These are phyloP conservation scores for Sideroxylon spinosum DNA, from an alignment of 179 eudicot species.

Conservation along the genomic window DNA sequence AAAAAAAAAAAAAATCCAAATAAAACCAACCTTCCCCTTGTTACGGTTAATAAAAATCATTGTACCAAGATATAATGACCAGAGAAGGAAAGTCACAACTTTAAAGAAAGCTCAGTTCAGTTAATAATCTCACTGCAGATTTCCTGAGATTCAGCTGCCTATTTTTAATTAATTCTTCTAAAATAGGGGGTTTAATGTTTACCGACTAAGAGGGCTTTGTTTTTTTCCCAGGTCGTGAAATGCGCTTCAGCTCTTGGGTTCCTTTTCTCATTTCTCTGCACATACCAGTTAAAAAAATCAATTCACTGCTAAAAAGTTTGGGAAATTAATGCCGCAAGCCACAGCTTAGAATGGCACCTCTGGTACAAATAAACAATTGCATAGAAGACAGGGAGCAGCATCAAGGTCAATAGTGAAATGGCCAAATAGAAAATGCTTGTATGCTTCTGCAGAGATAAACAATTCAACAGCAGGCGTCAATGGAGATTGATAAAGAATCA, in stretches of 20 bases:
- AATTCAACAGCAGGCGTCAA: not conserved
- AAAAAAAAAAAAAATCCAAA: not conserved
- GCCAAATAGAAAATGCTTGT: slow-evolving; percentile 72
- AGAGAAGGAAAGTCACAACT: not conserved
- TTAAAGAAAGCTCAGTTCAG: not conserved
- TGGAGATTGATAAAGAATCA: not conserved
- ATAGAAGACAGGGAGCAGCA: slow-evolving; percentile 94
- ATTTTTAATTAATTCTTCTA: not conserved
- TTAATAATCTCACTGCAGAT: not conserved
- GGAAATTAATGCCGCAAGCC: not conserved
- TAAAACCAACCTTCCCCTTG: too few species aligned
- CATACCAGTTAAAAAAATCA: slow-evolving; percentile 12
- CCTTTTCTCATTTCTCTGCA: slow-evolving; percentile 70
- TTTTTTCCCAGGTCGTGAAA: slow-evolving; percentile 51
- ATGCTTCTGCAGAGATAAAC: slow-evolving; percentile 59
- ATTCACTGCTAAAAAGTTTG: not conserved
- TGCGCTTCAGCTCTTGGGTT: slow-evolving; percentile 69
- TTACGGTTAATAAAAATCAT: not conserved
- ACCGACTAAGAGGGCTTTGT: slow-evolving; percentile 60
- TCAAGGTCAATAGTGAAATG: slow-evolving; percentile 60
- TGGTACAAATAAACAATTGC: slow-evolving; percentile 72
- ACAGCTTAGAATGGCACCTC: slow-evolving; percentile 39
- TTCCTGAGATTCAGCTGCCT: not conserved
- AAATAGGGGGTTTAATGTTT: not conserved
- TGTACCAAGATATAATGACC: not conserved